These are phyloP conservation scores for Penicillium sp. DNA, from an alignment of 2,329 filamentous ascomycete genomes.

Conservation along the genomic window DNA sequence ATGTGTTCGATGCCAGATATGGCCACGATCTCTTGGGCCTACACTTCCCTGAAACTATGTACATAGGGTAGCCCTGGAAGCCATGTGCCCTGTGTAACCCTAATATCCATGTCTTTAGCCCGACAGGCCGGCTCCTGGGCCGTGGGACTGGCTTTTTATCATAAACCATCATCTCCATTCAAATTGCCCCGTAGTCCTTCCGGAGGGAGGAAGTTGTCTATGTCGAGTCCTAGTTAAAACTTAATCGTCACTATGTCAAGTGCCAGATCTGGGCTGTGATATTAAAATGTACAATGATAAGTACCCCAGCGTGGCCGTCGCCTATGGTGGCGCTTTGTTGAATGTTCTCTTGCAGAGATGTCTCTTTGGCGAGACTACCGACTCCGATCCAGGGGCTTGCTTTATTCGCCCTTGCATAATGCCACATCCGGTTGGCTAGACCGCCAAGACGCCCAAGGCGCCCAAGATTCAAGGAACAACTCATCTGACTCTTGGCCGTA, in stretches of 20 bases:
- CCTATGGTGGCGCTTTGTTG: too few species aligned
- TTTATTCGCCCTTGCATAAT: slow-evolving; percentile 1
- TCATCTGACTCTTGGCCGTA: not conserved
- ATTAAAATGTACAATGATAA: not conserved
- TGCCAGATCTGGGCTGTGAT: not conserved
- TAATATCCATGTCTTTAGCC: not conserved
- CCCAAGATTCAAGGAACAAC: not conserved
- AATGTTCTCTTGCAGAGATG: not conserved
- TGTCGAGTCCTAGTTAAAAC: not conserved
- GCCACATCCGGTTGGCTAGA: not conserved
- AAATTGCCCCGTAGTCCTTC: not conserved
- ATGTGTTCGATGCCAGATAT: not conserved
- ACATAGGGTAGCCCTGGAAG: too few species aligned
- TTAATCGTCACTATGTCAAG: not conserved
- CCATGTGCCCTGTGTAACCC: slow-evolving; percentile 1
- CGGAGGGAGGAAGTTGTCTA: not conserved
- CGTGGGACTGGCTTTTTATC: not conserved
- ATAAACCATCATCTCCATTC: not conserved
- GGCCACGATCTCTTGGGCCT: not conserved
- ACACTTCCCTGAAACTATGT: not conserved
- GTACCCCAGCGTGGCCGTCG: not conserved
- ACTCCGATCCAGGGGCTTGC: not conserved
- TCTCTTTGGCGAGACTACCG: not conserved
- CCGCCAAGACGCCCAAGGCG: too few species aligned
- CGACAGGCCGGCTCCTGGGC: not conserved